Percentiles rank a stretch among this genome's conserved stretches.
Conservation (phyloP, 2,329 filamentous ascomycete genomes). For the Fusarium sacchari region DNA sequence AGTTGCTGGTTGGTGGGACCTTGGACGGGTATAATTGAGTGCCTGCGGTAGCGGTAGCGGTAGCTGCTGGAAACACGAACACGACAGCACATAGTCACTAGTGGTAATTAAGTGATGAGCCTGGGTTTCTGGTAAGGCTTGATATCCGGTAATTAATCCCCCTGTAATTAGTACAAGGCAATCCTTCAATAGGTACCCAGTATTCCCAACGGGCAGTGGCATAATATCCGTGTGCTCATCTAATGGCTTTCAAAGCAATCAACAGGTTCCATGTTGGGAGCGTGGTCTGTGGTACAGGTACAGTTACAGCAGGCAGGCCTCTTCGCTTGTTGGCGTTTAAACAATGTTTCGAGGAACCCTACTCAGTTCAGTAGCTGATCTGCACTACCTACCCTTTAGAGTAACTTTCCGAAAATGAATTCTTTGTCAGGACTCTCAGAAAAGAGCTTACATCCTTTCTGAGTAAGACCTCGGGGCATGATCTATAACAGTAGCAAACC, state of each 20-base stretch:
- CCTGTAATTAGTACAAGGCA: not conserved
- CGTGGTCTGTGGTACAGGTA: not conserved
- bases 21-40: constrained; percentile 32
- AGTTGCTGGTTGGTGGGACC: constrained; percentile 35
- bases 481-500: not conserved
- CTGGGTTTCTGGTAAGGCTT: not conserved
- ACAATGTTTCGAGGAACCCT: constrained; percentile 13
- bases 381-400: not conserved
- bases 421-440: not conserved
- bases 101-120: not conserved
- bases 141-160: not conserved
- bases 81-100: constrained; percentile 24
- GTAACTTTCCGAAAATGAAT: not conserved
- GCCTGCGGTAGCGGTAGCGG: not conserved
- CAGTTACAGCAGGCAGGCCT: not conserved
- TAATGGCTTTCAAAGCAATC: not conserved
- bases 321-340: constrained; percentile 14
- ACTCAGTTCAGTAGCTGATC: constrained; percentile 10
- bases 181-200: constrained; percentile 2
- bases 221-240: not conserved
- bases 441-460: not conserved
- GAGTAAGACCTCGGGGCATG: not conserved
- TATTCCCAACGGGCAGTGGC: not conserved
- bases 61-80: constrained; percentile 36
- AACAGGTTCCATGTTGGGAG: not conserved